phyloP scores from a whole-genome alignment of 495 filamentous ascomycete genomes.

The Amniculicola lignicola region DNA sequence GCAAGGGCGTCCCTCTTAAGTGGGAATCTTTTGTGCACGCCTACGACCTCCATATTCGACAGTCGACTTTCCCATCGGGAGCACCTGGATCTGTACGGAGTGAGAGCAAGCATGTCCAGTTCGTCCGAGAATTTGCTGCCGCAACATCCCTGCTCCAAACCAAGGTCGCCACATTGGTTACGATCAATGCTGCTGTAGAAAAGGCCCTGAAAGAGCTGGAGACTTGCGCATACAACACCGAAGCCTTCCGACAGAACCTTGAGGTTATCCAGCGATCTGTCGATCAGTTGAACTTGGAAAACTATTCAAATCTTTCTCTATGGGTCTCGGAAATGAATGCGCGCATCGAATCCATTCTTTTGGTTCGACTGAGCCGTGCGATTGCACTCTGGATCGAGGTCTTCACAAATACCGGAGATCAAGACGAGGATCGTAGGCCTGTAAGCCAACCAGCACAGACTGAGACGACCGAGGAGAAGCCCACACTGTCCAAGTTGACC shows the following conservation, averaged over 20 bases:
- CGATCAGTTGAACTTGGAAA: slow-evolving; percentile 92
- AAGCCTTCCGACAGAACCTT: slow-evolving; percentile 73
- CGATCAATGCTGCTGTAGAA: slow-evolving; percentile 78
- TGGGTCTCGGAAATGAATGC: slow-evolving; percentile 87
- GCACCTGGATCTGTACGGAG: slow-evolving; percentile 47
- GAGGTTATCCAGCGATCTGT: slow-evolving; percentile 82
- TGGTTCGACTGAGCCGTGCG: slow-evolving; percentile 72
- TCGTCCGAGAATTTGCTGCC: slow-evolving; percentile 85
- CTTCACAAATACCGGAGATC: slow-evolving; percentile 52
- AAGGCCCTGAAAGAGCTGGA: slow-evolving; percentile 79
- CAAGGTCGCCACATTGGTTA: slow-evolving; percentile 73
- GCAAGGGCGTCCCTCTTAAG: slow-evolving; percentile 80
- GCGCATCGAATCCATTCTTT: slow-evolving; percentile 73
- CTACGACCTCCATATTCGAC: slow-evolving; percentile 85
- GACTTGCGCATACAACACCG: slow-evolving; percentile 73
- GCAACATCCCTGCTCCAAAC: slow-evolving; percentile 79
- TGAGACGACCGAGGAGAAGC: slow-evolving; percentile 50
- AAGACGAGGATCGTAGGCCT: slow-evolving; percentile 49
- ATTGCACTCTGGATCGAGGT: slow-evolving; percentile 78
- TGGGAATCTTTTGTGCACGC: slow-evolving; percentile 98
- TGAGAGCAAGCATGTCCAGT: slow-evolving; percentile 93
- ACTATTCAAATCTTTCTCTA: slow-evolving; percentile 82
- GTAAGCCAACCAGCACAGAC: slow-evolving; percentile 43
- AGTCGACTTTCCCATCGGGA: slow-evolving; percentile 46
- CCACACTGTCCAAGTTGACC: slow-evolving; percentile 64